phyloP scores from a whole-genome alignment of 345 rosid genomes.

The Sapria himalayana region DNA sequence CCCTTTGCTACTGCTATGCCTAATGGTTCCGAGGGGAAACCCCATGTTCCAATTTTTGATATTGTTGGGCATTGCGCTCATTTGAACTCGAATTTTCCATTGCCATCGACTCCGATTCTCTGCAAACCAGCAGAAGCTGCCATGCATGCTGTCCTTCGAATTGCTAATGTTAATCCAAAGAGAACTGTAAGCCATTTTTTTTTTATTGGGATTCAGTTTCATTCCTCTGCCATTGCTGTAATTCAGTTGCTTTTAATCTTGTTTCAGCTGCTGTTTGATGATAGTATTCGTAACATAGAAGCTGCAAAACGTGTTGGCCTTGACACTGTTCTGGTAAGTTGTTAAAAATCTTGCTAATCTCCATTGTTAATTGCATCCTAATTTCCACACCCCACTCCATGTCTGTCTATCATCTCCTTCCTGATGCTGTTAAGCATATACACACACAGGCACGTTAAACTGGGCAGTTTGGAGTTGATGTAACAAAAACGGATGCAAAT shows the following conservation, averaged over 20 bases:
- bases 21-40: slow-evolving; percentile 9
- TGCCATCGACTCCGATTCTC: slow-evolving; percentile 53
- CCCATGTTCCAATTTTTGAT: too few species aligned
- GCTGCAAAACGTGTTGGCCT: slow-evolving; percentile 65
- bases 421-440: too few species aligned
- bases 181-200: slow-evolving; percentile 33
- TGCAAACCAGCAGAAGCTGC: slow-evolving; percentile 58
- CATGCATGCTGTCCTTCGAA: slow-evolving; percentile 33
- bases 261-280: slow-evolving; percentile 62
- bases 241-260: neutral
- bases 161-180: slow-evolving; percentile 44
- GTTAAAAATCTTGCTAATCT: neutral
- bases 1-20: neutral
- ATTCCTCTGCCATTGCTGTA: neutral
- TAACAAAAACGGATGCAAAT: neutral
- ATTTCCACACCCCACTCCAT: too few species aligned
- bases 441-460: too few species aligned
- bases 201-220: neutral
- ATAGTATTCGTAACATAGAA: slow-evolving; percentile 60
- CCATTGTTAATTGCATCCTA: neutral
- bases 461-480: too few species aligned
- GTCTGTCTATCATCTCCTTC: too few species aligned
- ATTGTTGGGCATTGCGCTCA: slow-evolving; percentile 31
- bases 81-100: slow-evolving; percentile 12
- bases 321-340: slow-evolving; percentile 47